phyloP scores from a whole-genome alignment of 176 grass and related monocot species.

The Zoysia pacifica region DNA sequence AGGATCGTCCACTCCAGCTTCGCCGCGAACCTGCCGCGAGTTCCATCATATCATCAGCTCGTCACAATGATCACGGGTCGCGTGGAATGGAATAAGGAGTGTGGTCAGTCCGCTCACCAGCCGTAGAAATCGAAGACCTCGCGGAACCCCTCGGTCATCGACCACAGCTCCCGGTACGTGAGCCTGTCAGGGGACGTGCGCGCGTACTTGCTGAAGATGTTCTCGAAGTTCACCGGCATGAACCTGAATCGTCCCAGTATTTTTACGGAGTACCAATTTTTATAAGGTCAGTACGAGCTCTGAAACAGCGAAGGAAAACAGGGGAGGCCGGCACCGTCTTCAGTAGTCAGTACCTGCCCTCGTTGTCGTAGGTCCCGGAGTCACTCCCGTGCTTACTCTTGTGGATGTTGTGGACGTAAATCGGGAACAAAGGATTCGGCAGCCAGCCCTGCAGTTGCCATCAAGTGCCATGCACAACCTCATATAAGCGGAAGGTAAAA shows the following conservation, averaged over 20 bases:
- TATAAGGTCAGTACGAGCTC: neutral
- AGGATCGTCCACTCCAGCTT: slow-evolving; percentile 75
- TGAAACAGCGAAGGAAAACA: neutral
- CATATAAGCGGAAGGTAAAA: no score
- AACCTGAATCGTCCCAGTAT: slow-evolving; percentile 42
- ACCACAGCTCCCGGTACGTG: slow-evolving; percentile 58
- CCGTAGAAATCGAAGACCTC: slow-evolving; percentile 55
- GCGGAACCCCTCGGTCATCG: slow-evolving; percentile 63
- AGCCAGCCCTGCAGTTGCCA: slow-evolving; percentile 56
- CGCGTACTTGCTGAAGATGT: slow-evolving; percentile 87
- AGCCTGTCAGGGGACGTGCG: slow-evolving; percentile 59
- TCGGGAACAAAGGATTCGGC: slow-evolving; percentile 72
- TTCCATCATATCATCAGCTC: neutral
- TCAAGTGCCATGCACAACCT: neutral
- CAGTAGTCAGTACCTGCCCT: slow-evolving; percentile 57
- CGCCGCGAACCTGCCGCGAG: slow-evolving; percentile 50
- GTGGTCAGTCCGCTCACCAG: slow-evolving; percentile 31
- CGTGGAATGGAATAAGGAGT: no score
- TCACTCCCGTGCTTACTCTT: slow-evolving; percentile 83
- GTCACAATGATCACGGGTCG: neutral
- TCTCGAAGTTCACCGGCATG: slow-evolving; percentile 83
- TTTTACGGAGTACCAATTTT: no score
- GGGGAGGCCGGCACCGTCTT: no score
- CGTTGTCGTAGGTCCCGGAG: slow-evolving; percentile 62
- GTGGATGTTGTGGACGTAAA: slow-evolving; percentile 87